Base-by-base conservation (phyloP, 306 rosid genomes). In the Gastrolobium bilobum region DNA sequence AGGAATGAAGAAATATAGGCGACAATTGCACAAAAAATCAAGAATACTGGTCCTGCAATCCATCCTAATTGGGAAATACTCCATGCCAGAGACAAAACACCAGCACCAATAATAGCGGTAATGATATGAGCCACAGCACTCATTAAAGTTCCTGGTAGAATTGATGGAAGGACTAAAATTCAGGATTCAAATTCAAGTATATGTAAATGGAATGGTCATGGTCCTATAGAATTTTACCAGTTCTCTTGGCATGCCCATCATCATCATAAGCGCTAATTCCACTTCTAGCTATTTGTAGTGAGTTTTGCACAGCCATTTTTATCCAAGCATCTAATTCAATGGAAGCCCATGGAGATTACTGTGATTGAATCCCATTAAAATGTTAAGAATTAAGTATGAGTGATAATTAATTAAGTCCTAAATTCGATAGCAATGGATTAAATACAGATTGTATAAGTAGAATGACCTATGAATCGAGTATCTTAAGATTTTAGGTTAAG, bases 81-180 rank as follows among this genome's bases (percentile, higher is more conserved):
- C 92, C 95, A 90, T 46, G 90, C 90, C 30, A 90, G 79, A 60
- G 95, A 85, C 40, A 90, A 73, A 68, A 90, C 89, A 26, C 95
- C 90, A 69, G 89, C 50, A 48, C 92, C 92, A 65, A 90, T 87
- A 54, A 88, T 84, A 50, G 88, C 92, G 37, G 92, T 87, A 8
- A 88, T 82, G 81, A 91, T 90, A 77, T 91, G 92, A 71, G 91
- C 89, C 72, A 84, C 84, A 15, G 82, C 83, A 65, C 71, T 83
- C 80, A 62, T 61, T 40, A 84, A 26, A 66, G 85, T 87, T 75
- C 90, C 89, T 88, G 83, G 30, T 11, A 73, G 46, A 65, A 68
- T 58, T 53, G 26, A 68, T 61, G 35, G 68, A 56, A 76, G 61
- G 62, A 52, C 63, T 68, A 68, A 51, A 68, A 2, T 66, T 79